Percentiles rank a stretch among this genome's conserved stretches.
phyloP scores from a whole-genome alignment of 495 filamentous ascomycete genomes.

The Baudoinia panamericana region DNA sequence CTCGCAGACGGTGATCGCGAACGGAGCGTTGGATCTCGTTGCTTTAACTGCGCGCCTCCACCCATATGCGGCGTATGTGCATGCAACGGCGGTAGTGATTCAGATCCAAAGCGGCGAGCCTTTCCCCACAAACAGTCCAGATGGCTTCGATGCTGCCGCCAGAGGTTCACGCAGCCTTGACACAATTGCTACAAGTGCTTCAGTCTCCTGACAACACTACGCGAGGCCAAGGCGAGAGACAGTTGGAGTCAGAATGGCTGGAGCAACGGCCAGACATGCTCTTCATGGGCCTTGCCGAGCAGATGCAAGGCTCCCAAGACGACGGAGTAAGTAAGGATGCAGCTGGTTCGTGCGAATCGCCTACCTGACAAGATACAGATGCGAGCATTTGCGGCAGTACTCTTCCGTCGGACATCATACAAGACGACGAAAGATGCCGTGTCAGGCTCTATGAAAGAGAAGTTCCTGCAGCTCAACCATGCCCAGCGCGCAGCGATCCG shows the following conservation, averaged over 20 bases:
- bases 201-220: constrained; percentile 80
- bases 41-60: too few relatives aligned
- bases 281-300: constrained; percentile 86
- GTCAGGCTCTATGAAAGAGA: constrained; percentile 58
- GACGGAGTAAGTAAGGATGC: constrained; percentile 55
- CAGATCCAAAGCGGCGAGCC: too few relatives aligned
- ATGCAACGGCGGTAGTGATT: too few relatives aligned
- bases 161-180: constrained; percentile 68
- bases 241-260: constrained; percentile 81
- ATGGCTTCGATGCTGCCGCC: constrained; percentile 50
- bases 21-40: too few relatives aligned
- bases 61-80: too few relatives aligned
- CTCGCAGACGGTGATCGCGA: too few relatives aligned
- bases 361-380: constrained; percentile 37
- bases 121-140: neutral
- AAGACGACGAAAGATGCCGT: constrained; percentile 66
- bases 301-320: constrained; percentile 62
- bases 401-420: constrained; percentile 85
- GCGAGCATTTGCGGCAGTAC: constrained; percentile 80
- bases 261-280: constrained; percentile 65
- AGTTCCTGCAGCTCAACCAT: constrained; percentile 61
- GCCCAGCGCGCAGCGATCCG: constrained; percentile 67
- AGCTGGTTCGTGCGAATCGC: too few relatives aligned
- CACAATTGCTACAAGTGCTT: constrained; percentile 71
- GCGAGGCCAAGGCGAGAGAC: constrained; percentile 75